phyloP scores from a whole-genome alignment of 1,284 basidiomycete genomes.

The Sporisorium reilianum region DNA sequence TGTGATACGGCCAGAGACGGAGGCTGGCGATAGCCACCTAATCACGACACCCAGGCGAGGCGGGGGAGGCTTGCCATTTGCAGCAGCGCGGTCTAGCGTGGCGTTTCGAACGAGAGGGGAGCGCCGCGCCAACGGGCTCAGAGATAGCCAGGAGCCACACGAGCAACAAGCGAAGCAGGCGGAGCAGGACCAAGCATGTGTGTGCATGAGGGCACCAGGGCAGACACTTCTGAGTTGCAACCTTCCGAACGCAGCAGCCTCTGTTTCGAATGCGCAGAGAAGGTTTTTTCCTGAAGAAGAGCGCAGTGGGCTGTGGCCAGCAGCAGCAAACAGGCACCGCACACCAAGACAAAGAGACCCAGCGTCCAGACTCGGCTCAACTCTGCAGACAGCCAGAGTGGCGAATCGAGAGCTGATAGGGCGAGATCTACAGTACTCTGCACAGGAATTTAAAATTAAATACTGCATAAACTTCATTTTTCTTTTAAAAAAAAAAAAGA shows the following conservation, averaged over 20 bases:
- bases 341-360: neutral
- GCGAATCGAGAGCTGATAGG: neutral
- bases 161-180: slow-evolving; percentile 2
- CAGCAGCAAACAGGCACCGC: neutral
- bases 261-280: neutral
- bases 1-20: neutral
- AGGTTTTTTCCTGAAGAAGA: neutral
- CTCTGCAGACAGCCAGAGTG: neutral
- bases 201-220: slow-evolving; percentile 2
- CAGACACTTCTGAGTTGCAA: too few relatives aligned
- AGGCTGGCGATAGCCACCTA: neutral
- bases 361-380: slow-evolving; percentile 6
- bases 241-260: slow-evolving; percentile 7
- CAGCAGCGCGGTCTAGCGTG: neutral
- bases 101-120: neutral
- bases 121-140: neutral
- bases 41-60: neutral
- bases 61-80: neutral
- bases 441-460: neutral
- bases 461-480: too few relatives aligned
- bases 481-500: neutral
- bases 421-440: neutral
- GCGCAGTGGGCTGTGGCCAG: neutral
- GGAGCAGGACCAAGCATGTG: neutral
- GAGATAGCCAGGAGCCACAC: slow-evolving; percentile 7